Base-by-base conservation (phyloP, 1,139 yeast species). In the Geotrichum candidum region DNA sequence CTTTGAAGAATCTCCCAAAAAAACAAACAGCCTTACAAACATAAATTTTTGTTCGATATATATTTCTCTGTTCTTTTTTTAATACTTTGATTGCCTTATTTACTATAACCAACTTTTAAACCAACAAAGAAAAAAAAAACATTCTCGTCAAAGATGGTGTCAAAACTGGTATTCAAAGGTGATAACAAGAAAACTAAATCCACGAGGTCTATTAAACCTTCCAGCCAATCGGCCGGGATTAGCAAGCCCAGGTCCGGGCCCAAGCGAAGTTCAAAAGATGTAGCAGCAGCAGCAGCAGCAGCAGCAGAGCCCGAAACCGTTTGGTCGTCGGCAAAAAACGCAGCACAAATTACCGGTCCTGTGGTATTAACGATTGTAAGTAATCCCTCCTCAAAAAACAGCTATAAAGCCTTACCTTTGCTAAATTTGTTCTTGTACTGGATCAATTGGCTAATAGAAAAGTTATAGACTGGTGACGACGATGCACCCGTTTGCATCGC, bases 121-220 rank as follows among this genome's bases (percentile, higher is more conserved):
- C 18, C 18, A 18, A 18, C 1, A 18, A 18, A 18, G 18, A 18
- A 18, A 18, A 25, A 25, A 25, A 25, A 25, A 80, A 61, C 73
- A 38, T 38, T 38, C 10, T 38, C 13, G 45, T 38, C 18, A 38
- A n/a, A 15, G 35, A 78, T 80, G 83, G 82, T 78, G 0, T 73
- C 80, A 1, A 78, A 77, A 63, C 71, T 80, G 15, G 65, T 69
- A 1, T 80, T 80, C 68, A 80, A 80, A 66, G 80, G 81, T 22
- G 81, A 78, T 54, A 74, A 71, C 60, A 72, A 70, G 51, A 68
- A 72, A 59, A 70, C 33, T 29, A 29, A 69, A 59, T 63, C 65
- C 9, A 70, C 33, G 4, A 29, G 69, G 59, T 63, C 65, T 38
- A n/a, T 0, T 15, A 38, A 15, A 11, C 5, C 22, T 15, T n/a